Evolutionary conservation across 225 moss, liverwort and hornwort species (phyloP).

Genomic region (Pseudoscleropodium purum): DNA sequence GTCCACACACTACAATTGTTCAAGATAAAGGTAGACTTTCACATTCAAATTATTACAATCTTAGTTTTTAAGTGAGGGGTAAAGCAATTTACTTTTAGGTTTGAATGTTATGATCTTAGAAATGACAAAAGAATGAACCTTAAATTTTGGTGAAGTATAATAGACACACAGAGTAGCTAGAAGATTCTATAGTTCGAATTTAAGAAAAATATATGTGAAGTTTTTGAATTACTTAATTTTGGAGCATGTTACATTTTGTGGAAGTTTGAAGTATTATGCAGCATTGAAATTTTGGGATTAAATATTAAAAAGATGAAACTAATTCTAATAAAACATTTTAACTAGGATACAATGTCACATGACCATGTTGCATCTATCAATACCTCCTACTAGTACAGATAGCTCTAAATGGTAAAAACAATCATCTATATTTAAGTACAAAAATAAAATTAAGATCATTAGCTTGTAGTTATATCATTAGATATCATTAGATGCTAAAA

Average conservation of each 20-base stretch:
- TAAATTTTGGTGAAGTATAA: too few species aligned
- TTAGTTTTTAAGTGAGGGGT: rapidly evolving
- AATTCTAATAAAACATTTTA: not conserved
- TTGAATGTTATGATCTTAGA: not conserved
- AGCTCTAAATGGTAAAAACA: not conserved
- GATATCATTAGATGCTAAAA: not conserved
- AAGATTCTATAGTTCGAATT: not conserved
- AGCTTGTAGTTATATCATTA: not conserved
- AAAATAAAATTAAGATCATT: not conserved
- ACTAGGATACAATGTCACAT: not conserved
- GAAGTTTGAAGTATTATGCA: not conserved
- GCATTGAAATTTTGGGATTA: not conserved
- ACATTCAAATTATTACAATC: not conserved
- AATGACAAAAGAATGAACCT: not conserved
- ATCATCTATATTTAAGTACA: not conserved
- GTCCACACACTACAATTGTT: not conserved
- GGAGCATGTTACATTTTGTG: not conserved
- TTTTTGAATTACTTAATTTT: not conserved
- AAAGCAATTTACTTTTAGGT: not conserved
- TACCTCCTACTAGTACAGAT: too few species aligned
- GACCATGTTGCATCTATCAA: not conserved
- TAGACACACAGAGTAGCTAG: not conserved
- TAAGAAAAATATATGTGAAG: not conserved
- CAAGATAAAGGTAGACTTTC: not conserved
- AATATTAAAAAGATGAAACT: not conserved